Evolutionary conservation across 2,329 filamentous ascomycete species (phyloP).

Genomic region (Sporothrix inflata): DNA sequence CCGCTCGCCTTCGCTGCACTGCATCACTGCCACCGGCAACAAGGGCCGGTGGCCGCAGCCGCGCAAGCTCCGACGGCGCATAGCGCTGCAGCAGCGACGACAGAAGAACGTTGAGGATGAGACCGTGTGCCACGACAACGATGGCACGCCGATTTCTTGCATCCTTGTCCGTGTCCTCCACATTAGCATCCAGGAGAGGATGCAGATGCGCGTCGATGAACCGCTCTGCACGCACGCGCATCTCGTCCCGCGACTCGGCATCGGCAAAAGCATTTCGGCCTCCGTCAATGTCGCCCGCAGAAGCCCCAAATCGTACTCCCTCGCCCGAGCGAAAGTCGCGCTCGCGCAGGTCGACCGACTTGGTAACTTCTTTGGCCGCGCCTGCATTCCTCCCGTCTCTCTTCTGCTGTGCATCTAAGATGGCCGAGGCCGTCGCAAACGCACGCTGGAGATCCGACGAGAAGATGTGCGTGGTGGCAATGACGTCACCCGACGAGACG

Average conservation of each 20-base stretch:
- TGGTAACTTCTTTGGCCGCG: conserved; percentile 40
- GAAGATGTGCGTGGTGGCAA: conserved; percentile 65
- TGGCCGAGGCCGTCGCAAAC: conserved; percentile 67
- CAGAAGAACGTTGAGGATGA: conserved; percentile 74
- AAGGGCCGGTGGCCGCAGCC: conserved; percentile 32
- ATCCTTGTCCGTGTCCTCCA: neutral
- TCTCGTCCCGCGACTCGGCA: conserved; percentile 69
- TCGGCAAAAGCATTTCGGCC: conserved; percentile 43
- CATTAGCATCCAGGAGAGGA: conserved; percentile 51
- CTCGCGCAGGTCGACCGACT: conserved; percentile 63
- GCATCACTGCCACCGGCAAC: neutral
- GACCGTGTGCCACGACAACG: conserved; percentile 79
- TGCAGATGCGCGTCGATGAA: conserved; percentile 70
- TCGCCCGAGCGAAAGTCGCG: conserved; percentile 75
- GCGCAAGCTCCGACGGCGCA: conserved; percentile 36
- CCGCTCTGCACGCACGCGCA: conserved; percentile 63
- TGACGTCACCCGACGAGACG: conserved; percentile 59
- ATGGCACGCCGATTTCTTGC: conserved; percentile 45
- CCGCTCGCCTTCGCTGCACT: conserved; percentile 28
- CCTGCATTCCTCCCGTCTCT: neutral
- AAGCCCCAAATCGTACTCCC: conserved; percentile 59
- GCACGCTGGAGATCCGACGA: conserved; percentile 79
- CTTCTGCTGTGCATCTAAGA: conserved; percentile 58
- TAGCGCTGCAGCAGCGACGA: conserved; percentile 63
- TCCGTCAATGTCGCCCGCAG: neutral